These are phyloP conservation scores for Irineochytrium annulatum DNA, from an alignment of 192 early-diverging fungal species.

Conservation along the genomic window DNA sequence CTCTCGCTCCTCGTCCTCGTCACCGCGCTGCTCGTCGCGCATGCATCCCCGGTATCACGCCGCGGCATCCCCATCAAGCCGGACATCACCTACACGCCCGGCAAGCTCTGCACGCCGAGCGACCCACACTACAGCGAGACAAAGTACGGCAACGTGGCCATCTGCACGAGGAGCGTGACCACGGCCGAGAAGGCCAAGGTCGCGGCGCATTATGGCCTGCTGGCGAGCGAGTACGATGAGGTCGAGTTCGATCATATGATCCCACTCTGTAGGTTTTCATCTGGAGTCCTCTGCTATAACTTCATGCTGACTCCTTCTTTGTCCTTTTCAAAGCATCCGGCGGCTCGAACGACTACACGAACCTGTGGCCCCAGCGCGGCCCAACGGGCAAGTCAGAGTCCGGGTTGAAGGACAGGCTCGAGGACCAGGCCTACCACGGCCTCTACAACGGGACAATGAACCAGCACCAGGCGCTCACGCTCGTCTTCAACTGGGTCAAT, in stretches of 20 bases:
- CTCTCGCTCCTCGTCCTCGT: too few species aligned
- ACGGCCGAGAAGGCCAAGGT: constrained; percentile 11
- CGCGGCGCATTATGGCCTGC: constrained; percentile 5
- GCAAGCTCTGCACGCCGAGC: constrained; percentile 4
- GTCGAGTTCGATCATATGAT: constrained; percentile 18
- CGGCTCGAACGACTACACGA: constrained; percentile 8
- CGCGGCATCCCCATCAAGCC: too few species aligned
- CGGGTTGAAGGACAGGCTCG: constrained; percentile 9
- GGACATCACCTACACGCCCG: constrained; percentile 3
- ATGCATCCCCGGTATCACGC: too few species aligned
- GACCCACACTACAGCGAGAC: constrained; percentile 4
- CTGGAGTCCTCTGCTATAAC: too few species aligned
- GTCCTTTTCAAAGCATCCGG: too few species aligned
- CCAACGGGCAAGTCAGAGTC: neutral
- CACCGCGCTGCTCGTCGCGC: too few species aligned
- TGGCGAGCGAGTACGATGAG: constrained; percentile 1
- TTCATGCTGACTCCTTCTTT: too few species aligned
- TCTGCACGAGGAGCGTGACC: constrained; percentile 4
- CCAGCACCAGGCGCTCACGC: constrained; percentile 6
- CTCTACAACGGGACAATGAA: constrained; percentile 1
- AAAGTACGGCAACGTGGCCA: constrained; percentile 1
- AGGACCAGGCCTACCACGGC: constrained; percentile 9
- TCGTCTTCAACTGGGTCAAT: constrained; percentile 14
- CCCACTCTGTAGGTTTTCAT: constrained; percentile 1
- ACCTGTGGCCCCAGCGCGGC: constrained; percentile 16